phyloP scores from a whole-genome alignment of 2,329 filamentous ascomycete genomes.

The Tolypocladium album region DNA sequence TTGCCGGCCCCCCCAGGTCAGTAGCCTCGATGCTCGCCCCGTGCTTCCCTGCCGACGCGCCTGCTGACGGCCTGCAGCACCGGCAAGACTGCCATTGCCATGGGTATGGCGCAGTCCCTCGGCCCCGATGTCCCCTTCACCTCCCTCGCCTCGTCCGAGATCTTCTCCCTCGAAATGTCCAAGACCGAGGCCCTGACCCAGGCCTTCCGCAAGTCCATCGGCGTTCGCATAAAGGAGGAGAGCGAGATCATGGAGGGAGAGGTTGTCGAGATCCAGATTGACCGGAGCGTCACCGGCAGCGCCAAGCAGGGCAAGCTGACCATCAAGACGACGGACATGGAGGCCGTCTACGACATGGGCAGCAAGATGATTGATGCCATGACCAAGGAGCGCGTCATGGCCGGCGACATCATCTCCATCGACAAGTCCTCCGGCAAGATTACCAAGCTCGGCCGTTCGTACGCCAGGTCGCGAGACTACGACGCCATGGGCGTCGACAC shows the following conservation, averaged over 20 bases:
- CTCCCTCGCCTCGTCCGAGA: constrained; percentile 88
- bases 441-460: constrained; percentile 90
- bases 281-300: constrained; percentile 88
- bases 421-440: constrained; percentile 98
- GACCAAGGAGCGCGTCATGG: constrained; percentile 99
- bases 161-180: constrained; percentile 98
- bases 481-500: constrained; percentile 98
- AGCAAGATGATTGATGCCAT: constrained; percentile 99
- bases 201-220: constrained; percentile 97
- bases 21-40: constrained; percentile 2
- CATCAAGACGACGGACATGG: constrained; percentile 99
- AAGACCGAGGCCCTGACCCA: constrained; percentile 98
- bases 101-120: constrained; percentile 96
- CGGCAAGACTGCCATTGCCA: constrained; percentile 95
- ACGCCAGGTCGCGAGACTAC: constrained; percentile 91
- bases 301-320: constrained; percentile 99
- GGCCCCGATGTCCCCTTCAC: constrained; percentile 94
- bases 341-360: constrained; percentile 98
- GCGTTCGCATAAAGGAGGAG: constrained; percentile 96
- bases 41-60: background rate
- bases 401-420: constrained; percentile 95
- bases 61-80: constrained; percentile 46
- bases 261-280: constrained; percentile 97
- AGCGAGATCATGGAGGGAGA: constrained; percentile 99
- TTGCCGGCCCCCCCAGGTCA: constrained; percentile 82